These are phyloP conservation scores for Fraxinus xanthoxyloides DNA, from an alignment of 305 asterid species.

Conservation along the genomic window DNA sequence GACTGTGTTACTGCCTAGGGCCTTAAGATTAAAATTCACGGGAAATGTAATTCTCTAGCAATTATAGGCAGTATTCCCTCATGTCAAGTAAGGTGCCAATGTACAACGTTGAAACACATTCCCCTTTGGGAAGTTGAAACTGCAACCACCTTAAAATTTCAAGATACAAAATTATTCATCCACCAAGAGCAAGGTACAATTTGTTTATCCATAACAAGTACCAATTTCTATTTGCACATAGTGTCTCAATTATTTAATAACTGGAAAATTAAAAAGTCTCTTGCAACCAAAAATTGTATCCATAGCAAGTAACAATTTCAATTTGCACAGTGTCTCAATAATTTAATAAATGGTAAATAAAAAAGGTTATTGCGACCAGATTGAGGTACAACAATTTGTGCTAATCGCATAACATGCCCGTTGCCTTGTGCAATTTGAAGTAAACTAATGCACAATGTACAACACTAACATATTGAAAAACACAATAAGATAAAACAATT, in stretches of 20 bases:
- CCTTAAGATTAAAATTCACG: background rate
- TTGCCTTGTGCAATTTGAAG: background rate
- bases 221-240: background rate
- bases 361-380: background rate
- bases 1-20: background rate
- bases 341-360: background rate
- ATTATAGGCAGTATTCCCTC: background rate
- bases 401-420: background rate
- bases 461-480: background rate
- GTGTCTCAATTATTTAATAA: background rate
- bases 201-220: background rate
- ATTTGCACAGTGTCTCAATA: background rate
- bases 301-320: background rate
- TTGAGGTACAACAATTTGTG: background rate
- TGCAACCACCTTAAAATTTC: background rate
- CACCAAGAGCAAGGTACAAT: background rate
- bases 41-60: background rate
- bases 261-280: background rate
- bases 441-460: background rate
- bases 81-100: background rate
- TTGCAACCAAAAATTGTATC: background rate
- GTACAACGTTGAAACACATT: background rate
- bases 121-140: background rate
- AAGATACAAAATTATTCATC: background rate
- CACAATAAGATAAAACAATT: background rate